Evolutionary conservation across 345 rosid genomes (phyloP).

Genomic region (Xanthoceras sorbifolium): DNA sequence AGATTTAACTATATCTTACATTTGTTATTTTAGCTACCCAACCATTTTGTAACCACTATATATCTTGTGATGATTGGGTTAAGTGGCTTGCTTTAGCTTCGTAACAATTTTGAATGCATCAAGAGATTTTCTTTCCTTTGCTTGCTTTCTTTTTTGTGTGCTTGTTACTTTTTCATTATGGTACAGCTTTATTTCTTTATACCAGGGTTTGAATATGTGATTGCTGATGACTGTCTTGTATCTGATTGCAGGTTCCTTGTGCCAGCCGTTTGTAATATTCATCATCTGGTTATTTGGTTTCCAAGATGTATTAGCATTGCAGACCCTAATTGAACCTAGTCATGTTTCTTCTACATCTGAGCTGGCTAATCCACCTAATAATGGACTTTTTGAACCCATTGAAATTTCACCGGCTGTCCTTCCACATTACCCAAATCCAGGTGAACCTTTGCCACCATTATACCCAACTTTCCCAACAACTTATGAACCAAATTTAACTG

Average conservation of each 20-base stretch:
- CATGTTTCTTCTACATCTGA: constrained; percentile 52
- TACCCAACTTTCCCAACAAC: constrained; percentile 80
- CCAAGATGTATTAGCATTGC: constrained; percentile 59
- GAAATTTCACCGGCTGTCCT: constrained; percentile 86
- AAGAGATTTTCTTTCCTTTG: not conserved
- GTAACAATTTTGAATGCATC: not conserved
- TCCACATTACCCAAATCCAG: constrained; percentile 65
- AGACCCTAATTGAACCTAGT: constrained; percentile 40
- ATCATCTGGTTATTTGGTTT: constrained; percentile 66
- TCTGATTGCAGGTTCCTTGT: constrained; percentile 57
- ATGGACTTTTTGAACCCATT: constrained; percentile 77
- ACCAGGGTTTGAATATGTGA: not conserved
- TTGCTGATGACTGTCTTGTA: constrained; percentile 30
- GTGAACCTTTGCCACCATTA: constrained; percentile 69
- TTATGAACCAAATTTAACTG: constrained; percentile 81
- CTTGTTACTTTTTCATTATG: not conserved
- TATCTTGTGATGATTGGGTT: not conserved
- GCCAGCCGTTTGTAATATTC: constrained; percentile 56
- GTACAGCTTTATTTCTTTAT: not conserved
- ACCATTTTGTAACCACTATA: not conserved
- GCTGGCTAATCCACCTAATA: constrained; percentile 71
- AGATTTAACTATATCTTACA: not conserved
- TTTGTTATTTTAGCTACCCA: not conserved
- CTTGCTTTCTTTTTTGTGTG: not conserved
- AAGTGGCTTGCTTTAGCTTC: not conserved